A percentile compares a stretch with the other conserved stretches of the same genome.
Evolutionary conservation across 1,284 basidiomycete genomes (phyloP).

Genomic region (Rhodotorula sp.): DNA sequence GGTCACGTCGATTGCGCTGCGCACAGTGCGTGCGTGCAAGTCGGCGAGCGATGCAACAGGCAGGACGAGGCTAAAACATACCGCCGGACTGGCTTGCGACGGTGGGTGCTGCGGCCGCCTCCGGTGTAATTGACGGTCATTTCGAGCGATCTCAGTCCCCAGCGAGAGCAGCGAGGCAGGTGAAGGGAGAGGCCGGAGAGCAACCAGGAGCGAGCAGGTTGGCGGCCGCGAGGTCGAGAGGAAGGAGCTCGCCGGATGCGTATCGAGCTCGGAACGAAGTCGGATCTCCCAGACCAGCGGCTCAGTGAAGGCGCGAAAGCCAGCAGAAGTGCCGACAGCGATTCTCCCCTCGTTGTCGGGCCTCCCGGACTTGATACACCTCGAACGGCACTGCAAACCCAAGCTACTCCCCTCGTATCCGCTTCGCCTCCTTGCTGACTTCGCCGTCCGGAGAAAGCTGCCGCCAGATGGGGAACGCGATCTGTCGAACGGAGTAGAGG

Average conservation of each 20-base stretch:
- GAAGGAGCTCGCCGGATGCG: too few species aligned
- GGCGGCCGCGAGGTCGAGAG: too few species aligned
- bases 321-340: neutral
- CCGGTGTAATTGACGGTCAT: slow-evolving; percentile 11
- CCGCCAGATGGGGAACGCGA: slow-evolving; percentile 52
- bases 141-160: neutral
- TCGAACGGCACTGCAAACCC: neutral
- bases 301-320: too few species aligned
- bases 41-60: neutral
- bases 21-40: neutral
- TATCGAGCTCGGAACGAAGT: too few species aligned
- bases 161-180: neutral
- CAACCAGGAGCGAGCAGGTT: neutral
- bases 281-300: too few species aligned
- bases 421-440: slow-evolving; percentile 17
- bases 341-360: neutral
- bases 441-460: slow-evolving; percentile 43
- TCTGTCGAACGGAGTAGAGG: slow-evolving; percentile 34
- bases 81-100: neutral
- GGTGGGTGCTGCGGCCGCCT: neutral
- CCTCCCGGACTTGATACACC: neutral
- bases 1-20: neutral
- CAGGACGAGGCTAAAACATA: neutral
- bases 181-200: neutral
- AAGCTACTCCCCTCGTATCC: neutral